Conservation (phyloP, 306 rosid genomes). For the Gillenia trifoliata region DNA sequence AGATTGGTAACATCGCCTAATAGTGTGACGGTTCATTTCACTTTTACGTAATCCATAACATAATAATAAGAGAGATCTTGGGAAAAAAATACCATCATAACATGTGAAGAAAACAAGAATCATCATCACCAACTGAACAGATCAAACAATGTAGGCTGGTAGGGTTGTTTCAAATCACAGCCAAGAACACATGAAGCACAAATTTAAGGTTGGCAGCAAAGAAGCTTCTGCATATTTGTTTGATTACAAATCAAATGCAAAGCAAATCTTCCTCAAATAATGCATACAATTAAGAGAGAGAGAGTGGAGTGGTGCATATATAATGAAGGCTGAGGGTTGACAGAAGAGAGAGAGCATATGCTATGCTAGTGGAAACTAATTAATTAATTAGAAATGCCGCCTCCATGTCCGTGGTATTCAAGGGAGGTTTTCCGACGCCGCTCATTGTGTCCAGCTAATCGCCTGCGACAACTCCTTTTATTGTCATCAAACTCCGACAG, state of each 20-base stretch:
- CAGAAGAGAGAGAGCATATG: slow-evolving; percentile 32
- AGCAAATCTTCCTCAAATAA: not conserved
- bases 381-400: not conserved
- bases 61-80: no score
- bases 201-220: not conserved
- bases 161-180: not conserved
- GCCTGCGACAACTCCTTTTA: slow-evolving; percentile 86
- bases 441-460: slow-evolving; percentile 92
- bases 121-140: no score
- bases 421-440: slow-evolving; percentile 72
- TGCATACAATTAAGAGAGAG: not conserved
- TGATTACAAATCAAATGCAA: not conserved
- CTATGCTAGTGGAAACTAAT: not conserved
- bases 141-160: no score
- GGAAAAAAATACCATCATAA: no score
- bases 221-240: not conserved
- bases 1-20: no score
- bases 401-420: not conserved
- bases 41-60: no score
- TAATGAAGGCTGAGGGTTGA: slow-evolving; percentile 4
- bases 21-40: no score
- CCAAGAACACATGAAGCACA: not conserved
- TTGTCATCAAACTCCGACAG: slow-evolving; percentile 70
- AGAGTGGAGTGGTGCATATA: not conserved
- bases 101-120: no score